A percentile compares a stretch with the other conserved stretches of the same genome.
Conservation (phyloP, 805 yeast genomes). For the Kurtzmaniella cleridarum region DNA sequence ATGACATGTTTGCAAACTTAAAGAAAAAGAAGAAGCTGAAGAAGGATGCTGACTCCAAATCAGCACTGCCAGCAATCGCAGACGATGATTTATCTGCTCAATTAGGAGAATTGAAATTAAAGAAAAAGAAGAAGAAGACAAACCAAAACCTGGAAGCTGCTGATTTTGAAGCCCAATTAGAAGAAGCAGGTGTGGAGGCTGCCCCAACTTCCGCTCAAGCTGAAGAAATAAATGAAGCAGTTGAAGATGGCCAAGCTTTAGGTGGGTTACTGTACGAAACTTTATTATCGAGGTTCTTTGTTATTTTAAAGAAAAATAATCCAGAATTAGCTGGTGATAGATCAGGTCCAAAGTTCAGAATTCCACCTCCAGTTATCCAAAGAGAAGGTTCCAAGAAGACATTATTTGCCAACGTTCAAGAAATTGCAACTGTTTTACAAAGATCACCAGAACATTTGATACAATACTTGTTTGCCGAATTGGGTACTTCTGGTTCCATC, state of each 20-base stretch:
- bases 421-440: slow-evolving; percentile 88
- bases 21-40: slow-evolving; percentile 76
- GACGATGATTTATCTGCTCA: slow-evolving; percentile 29
- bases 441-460: slow-evolving; percentile 96
- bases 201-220: slow-evolving; percentile 12
- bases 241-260: slow-evolving; percentile 19
- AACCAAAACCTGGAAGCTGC: slow-evolving; percentile 51
- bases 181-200: slow-evolving; percentile 80
- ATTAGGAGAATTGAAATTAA: slow-evolving; percentile 39
- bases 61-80: slow-evolving; percentile 16
- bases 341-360: slow-evolving; percentile 84
- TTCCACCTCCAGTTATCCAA: slow-evolving; percentile 94
- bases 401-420: slow-evolving; percentile 92
- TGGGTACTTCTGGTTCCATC: slow-evolving; percentile 99
- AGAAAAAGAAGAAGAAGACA: slow-evolving; percentile 78
- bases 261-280: slow-evolving; percentile 70
- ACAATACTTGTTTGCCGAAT: slow-evolving; percentile 93
- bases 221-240: slow-evolving; percentile 14
- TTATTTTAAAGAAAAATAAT: slow-evolving; percentile 81
- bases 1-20: slow-evolving; percentile 67
- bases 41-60: slow-evolving; percentile 18
- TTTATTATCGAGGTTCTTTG: slow-evolving; percentile 80
- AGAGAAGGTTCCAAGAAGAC: slow-evolving; percentile 98
- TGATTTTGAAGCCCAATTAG: slow-evolving; percentile 86
- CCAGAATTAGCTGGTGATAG: slow-evolving; percentile 98